These are phyloP conservation scores for Phoenix dactylifera DNA, from an alignment of 176 grass and related monocot species.

Conservation along the genomic window DNA sequence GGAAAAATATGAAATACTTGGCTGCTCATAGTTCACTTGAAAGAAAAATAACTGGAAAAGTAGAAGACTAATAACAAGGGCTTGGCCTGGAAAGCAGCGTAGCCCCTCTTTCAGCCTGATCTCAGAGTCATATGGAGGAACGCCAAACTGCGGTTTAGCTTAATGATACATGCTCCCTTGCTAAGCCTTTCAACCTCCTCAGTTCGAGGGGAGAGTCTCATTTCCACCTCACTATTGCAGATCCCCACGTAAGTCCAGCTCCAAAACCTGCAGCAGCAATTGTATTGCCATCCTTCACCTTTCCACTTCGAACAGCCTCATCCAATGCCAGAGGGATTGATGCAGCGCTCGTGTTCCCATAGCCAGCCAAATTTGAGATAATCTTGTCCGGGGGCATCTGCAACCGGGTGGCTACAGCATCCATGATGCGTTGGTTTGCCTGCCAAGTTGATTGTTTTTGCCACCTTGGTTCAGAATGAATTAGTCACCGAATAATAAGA, in stretches of 20 bases:
- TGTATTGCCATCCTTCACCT: slow-evolving; percentile 62
- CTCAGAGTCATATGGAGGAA: no score
- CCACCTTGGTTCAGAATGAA: neutral
- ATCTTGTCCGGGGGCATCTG: slow-evolving; percentile 79
- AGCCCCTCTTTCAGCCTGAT: no score
- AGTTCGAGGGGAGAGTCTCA: no score
- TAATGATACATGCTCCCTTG: no score
- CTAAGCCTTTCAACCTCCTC: no score
- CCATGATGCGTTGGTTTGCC: slow-evolving; percentile 88
- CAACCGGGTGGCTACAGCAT: slow-evolving; percentile 64
- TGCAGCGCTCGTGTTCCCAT: slow-evolving; percentile 88
- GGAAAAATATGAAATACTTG: no score
- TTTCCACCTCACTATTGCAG: slow-evolving; percentile 62
- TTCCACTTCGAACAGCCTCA: slow-evolving; percentile 62
- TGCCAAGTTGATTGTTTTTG: slow-evolving; percentile 15
- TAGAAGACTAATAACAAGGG: no score
- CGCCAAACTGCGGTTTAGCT: no score
- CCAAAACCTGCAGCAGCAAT: slow-evolving; percentile 80
- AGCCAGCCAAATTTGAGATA: slow-evolving; percentile 88
- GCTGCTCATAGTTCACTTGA: no score
- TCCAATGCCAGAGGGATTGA: slow-evolving; percentile 94
- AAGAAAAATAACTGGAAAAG: no score
- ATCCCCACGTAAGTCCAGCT: slow-evolving; percentile 94
- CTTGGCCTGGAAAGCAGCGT: no score
- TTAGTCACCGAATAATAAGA: neutral